Evolutionary conservation across 2,329 filamentous ascomycete genomes (phyloP), one percentile per base, ranked within the genome.

Genomic region (Davidsoniella virescens): DNA sequence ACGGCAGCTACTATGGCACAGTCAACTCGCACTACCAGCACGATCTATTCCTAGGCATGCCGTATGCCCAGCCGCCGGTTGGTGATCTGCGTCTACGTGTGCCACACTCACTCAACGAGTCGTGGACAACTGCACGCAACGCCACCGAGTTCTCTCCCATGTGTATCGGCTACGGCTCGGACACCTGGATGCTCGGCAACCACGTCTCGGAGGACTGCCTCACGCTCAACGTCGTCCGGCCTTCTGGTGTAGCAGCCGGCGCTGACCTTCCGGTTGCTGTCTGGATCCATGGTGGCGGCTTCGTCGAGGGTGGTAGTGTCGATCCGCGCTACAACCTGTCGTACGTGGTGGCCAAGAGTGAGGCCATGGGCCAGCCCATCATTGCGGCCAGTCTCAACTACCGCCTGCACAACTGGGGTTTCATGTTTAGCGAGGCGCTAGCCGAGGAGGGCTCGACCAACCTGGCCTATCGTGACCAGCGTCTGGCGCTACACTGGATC

Each of bases 271-370:
- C 58, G 1, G 56, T 59, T 12, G 47, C 56, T 16, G 54, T 60
- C 37, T 61, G 54, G 25, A 59, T 61, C 17, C 58, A 61, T 5
- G 59, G 69, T 40, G 70, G 70, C 43, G 67, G 66, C 14, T 70
- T 55, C 54, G 48, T 53, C 23, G 54, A 52, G 56, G 71, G 70
- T 2, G 66, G 66, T 6, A 52, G 65, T 58, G 29, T 57, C 55
- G 68, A 75, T 49, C 59, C 65, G 17, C 65, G 73, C 20, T 81
- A 80, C 60, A 80, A 81, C 57, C 64, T 79, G 52, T 73, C 72
- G 12, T 75, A 71, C 52, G 70, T 81, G 45, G 72, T 82, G 0
- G 67, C 53, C 64, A 67, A 20, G 46, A 39, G 29, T 4, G 61
- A 67, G 25, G 54, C 60, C 2, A 67, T 67, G 14, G 65, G 65